Evolutionary conservation across 352 stramenopile species (phyloP).

Genomic region (Paralagenidium karlingii): DNA sequence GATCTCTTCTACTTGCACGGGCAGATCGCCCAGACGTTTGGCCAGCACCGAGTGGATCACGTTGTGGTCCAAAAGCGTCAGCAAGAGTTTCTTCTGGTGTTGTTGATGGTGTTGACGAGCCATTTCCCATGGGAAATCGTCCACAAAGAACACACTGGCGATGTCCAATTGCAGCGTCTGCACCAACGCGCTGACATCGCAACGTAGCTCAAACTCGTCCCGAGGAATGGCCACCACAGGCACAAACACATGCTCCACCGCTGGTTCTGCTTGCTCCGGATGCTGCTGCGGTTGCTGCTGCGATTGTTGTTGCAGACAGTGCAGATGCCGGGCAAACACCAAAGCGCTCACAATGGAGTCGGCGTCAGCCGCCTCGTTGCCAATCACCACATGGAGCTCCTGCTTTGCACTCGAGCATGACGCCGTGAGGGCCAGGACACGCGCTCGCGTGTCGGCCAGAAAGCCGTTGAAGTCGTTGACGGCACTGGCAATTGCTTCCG

Average conservation of each 20-base stretch:
- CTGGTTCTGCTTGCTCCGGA: background rate
- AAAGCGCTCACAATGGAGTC: slow-evolving; percentile 77
- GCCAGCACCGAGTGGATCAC: slow-evolving; percentile 8
- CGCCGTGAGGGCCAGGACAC: too few species aligned
- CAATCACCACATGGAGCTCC: slow-evolving; percentile 44
- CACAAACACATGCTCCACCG: slow-evolving; percentile 14
- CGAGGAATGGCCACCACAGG: slow-evolving; percentile 53
- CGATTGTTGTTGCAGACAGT: slow-evolving; percentile 6
- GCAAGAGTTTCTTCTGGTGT: slow-evolving; percentile 12
- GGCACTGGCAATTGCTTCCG: too few species aligned
- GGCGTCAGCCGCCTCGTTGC: slow-evolving; percentile 70
- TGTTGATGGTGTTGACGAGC: slow-evolving; percentile 2
- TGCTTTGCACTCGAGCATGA: background rate
- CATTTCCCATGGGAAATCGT: slow-evolving; percentile 76
- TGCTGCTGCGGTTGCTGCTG: background rate
- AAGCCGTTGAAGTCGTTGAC: too few species aligned
- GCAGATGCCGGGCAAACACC: slow-evolving; percentile 37
- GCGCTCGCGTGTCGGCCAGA: too few species aligned
- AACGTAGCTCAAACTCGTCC: slow-evolving; percentile 42
- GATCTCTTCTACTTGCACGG: slow-evolving; percentile 36
- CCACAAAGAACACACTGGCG: slow-evolving; percentile 44
- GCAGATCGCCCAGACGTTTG: slow-evolving; percentile 9
- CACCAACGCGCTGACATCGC: slow-evolving; percentile 54
- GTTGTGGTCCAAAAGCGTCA: slow-evolving; percentile 71
- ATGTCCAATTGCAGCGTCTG: slow-evolving; percentile 34